Percentiles rank a stretch among this genome's conserved stretches.
phyloP scores from a whole-genome alignment of 345 rosid species.

The Eutrema heterophyllum region DNA sequence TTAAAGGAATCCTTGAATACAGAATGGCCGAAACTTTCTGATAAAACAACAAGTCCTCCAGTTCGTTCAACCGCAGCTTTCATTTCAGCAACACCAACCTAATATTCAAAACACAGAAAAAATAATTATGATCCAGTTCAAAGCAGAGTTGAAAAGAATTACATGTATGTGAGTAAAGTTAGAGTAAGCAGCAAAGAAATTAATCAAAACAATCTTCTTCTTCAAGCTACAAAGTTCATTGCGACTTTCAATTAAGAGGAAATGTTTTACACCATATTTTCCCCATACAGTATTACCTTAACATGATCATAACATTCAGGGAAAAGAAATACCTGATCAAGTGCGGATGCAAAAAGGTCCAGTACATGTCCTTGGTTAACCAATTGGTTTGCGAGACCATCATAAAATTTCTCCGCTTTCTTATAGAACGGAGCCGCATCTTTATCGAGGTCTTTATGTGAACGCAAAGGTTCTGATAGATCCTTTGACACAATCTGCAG shows the following conservation, averaged over 20 bases:
- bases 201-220: background rate
- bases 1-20: constrained; percentile 94
- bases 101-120: background rate
- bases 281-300: background rate
- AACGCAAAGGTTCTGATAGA: constrained; percentile 93
- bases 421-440: constrained; percentile 97
- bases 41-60: constrained; percentile 92
- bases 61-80: constrained; percentile 95
- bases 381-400: constrained; percentile 83
- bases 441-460: constrained; percentile 99
- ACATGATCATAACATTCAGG: background rate
- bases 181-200: background rate
- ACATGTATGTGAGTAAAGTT: background rate
- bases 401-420: constrained; percentile 95
- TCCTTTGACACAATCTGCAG: constrained; percentile 97
- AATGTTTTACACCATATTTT: background rate
- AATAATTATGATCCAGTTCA: background rate
- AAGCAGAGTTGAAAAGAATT: background rate
- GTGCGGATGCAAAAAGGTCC: constrained; percentile 98
- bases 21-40: constrained; percentile 99
- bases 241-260: background rate
- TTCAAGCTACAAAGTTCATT: constrained; percentile 2
- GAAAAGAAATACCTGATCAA: constrained; percentile 75
- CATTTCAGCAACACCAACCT: constrained; percentile 99
- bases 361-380: constrained; percentile 97